These are phyloP conservation scores for Bassia scoparia DNA, from an alignment of 148 eudicot genomes.

Conservation along the genomic window DNA sequence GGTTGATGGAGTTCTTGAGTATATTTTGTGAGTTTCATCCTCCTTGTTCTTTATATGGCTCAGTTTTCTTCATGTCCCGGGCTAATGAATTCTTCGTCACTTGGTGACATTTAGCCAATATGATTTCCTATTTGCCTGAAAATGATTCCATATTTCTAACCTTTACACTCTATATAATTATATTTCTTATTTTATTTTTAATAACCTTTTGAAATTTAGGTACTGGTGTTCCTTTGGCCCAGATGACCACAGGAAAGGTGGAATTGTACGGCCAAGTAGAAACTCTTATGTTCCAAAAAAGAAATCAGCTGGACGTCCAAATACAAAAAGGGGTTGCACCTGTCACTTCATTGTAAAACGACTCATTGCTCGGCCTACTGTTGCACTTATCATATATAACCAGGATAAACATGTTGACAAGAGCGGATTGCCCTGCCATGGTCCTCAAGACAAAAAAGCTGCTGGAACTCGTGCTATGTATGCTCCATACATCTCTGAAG, in stretches of 20 bases:
- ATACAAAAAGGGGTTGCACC: conserved; percentile 94
- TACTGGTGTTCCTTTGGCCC: conserved; percentile 99
- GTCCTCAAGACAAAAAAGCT: conserved; percentile 81
- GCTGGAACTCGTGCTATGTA: conserved; percentile 92
- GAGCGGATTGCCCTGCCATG: conserved; percentile 86
- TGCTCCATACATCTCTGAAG: conserved; percentile 94
- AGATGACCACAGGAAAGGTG: conserved; percentile 86
- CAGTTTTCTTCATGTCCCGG: neutral
- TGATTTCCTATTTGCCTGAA: neutral
- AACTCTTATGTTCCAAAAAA: conserved; percentile 59
- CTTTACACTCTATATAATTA: neutral
- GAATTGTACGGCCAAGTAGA: conserved; percentile 88
- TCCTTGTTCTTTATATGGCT: conserved; percentile 1
- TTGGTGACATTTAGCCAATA: neutral
- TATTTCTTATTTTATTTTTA: neutral
- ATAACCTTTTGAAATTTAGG: conserved; percentile 36
- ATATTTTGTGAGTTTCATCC: conserved; percentile 62
- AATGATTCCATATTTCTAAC: neutral
- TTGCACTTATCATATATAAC: conserved; percentile 77
- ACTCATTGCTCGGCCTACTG: conserved; percentile 75
- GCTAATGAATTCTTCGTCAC: too few relatives aligned
- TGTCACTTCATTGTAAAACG: conserved; percentile 94
- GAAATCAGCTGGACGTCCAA: conserved; percentile 81
- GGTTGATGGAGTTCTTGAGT: conserved; percentile 92
- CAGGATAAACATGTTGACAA: conserved; percentile 86